phyloP scores from a whole-genome alignment of 345 rosid species.

The Linum tenue region DNA sequence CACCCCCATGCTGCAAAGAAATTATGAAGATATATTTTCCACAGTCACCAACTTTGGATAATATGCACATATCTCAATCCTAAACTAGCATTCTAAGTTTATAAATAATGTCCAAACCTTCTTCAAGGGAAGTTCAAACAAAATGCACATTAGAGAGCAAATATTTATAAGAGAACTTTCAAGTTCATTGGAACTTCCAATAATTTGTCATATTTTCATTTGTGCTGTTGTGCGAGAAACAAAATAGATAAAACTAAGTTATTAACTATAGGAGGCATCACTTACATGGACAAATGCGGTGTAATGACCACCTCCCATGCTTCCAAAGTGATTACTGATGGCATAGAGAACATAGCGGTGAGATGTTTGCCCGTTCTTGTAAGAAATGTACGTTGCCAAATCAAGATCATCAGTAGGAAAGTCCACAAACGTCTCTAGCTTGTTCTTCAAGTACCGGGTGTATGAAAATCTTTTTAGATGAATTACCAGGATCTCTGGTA shows the following conservation, averaged over 20 bases:
- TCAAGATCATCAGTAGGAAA: constrained; percentile 88
- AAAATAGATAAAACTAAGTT: too few species aligned
- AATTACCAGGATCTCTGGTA: constrained; percentile 86
- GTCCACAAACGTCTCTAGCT: constrained; percentile 86
- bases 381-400: constrained; percentile 58
- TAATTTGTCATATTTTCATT: too few species aligned
- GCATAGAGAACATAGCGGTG: constrained; percentile 85
- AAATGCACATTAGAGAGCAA: too few species aligned
- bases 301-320: constrained; percentile 98
- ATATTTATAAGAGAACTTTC: too few species aligned
- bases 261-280: constrained; percentile 5
- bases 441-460: constrained; percentile 74
- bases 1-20: constrained; percentile 71
- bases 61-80: background rate
- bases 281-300: constrained; percentile 98
- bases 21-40: background rate
- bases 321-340: constrained; percentile 88
- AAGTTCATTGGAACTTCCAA: too few species aligned
- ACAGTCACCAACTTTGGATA: background rate
- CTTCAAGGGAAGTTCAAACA: too few species aligned
- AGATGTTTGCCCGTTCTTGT: constrained; percentile 41
- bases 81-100: background rate
- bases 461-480: constrained; percentile 94
- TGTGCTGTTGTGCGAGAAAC: too few species aligned
- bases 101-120: too few species aligned